phyloP scores from a whole-genome alignment of 805 yeast genomes.

The Myxozyma mucilagina region DNA sequence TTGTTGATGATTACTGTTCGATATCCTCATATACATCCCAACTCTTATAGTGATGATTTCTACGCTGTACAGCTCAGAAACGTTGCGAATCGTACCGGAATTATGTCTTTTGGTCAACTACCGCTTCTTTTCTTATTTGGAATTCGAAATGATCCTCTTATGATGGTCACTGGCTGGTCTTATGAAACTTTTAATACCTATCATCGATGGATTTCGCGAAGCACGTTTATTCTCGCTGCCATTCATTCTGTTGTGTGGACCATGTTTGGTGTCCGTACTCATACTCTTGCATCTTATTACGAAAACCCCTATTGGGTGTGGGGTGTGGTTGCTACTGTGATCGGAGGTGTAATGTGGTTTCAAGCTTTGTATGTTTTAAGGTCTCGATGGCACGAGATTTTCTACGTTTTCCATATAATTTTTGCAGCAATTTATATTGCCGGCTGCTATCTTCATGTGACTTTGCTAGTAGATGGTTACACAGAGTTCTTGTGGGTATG shows the following conservation, averaged over 20 bases:
- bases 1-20: constrained; percentile 1
- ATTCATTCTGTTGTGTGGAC: constrained; percentile 49
- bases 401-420: constrained; percentile 57
- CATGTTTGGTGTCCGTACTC: not conserved
- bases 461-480: constrained; percentile 50
- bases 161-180: constrained; percentile 60
- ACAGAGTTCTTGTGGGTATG: constrained; percentile 42
- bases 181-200: constrained; percentile 61
- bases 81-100: no score
- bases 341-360: constrained; percentile 12
- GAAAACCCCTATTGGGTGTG: not conserved
- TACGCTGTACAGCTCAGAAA: no score
- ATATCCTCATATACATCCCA: not conserved
- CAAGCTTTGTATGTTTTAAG: constrained; percentile 14
- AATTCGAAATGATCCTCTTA: constrained; percentile 71
- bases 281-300: not conserved
- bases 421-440: constrained; percentile 55
- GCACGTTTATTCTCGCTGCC: constrained; percentile 49
- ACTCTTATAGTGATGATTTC: no score
- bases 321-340: constrained; percentile 43
- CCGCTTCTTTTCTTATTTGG: constrained; percentile 68
- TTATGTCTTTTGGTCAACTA: constrained; percentile 37
- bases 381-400: constrained; percentile 54
- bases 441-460: constrained; percentile 60
- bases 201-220: constrained; percentile 66